Percentiles rank a stretch among this genome's conserved stretches.
These are phyloP conservation scores for Cercospora berteroae DNA, from an alignment of 2,329 filamentous ascomycete species.

Conservation along the genomic window DNA sequence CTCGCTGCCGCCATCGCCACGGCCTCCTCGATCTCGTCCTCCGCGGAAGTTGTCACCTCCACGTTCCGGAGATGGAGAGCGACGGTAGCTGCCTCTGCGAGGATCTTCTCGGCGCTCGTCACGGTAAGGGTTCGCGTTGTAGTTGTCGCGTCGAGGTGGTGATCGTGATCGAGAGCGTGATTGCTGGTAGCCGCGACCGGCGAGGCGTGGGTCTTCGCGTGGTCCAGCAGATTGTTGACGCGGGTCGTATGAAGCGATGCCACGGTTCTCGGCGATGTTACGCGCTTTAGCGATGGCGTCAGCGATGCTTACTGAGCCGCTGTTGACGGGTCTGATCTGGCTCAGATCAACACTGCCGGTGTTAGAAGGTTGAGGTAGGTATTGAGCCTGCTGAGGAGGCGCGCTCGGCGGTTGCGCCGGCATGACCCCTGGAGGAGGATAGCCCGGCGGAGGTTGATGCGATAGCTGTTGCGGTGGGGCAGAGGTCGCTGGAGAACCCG, in stretches of 20 bases:
- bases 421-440: conserved; percentile 40
- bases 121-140: conserved; percentile 68
- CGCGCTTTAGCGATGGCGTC: conserved; percentile 84
- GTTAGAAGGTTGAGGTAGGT: conserved; percentile 65
- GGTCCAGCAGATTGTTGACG: conserved; percentile 31
- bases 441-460: conserved; percentile 44
- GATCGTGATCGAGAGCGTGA: conserved; percentile 71
- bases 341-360: conserved; percentile 79
- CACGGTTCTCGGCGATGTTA: conserved; percentile 76
- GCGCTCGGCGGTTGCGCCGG: conserved; percentile 40
- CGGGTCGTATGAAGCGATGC: conserved; percentile 54
- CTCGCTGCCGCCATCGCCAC: conserved; percentile 64
- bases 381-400: conserved; percentile 30
- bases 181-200: conserved; percentile 58
- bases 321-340: conserved; percentile 73
- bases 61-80: conserved; percentile 67
- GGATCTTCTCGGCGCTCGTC: conserved; percentile 76
- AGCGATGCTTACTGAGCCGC: conserved; percentile 77
- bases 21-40: conserved; percentile 27
- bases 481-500: conserved; percentile 38
- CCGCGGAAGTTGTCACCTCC: conserved; percentile 25
- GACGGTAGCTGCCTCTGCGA: conserved; percentile 57
- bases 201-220: conserved; percentile 48
- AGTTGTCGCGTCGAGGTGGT: conserved; percentile 64
- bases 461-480: conserved; percentile 49